Evolutionary conservation across 257 asterid genomes (phyloP), one percentile per base, ranked within the genome.

Genomic region (Fraxinus pennsylvanica): DNA sequence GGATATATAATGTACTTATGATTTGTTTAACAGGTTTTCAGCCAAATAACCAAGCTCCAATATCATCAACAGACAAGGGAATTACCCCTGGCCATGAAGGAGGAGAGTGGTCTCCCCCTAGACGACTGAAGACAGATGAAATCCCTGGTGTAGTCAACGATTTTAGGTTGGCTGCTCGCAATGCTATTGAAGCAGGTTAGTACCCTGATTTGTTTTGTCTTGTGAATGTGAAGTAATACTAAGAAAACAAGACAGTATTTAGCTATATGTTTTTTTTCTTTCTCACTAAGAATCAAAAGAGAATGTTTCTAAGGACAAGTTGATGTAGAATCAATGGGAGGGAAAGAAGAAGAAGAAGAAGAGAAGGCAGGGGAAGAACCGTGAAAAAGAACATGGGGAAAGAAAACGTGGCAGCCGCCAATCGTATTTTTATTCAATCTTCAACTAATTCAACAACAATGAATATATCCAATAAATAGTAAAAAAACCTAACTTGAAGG

Each of bases 41-140:
- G 75, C 89, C 89, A 5, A 81, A 82, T n/a, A 86, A 86, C 6
- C 78, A 76, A 78, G 74, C 86, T 79, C 88, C 91, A 0, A 35
- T 88, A 74, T 85, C 91, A 8, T 74, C 83, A 9, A 81, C 91
- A 3, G 82, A 82, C 33, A 88, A 78, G 77, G 80, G 73, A 35
- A 8, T 71, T 43, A 78, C 80, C 39, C 87, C 83, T 0, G 89
- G 85, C n/a, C 50, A 77, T 0, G 78, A 67, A 10, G 83, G 79
- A 19, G 81, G 25, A 22, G 63, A 79, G 1, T 85, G 77, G 74
- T 19, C 81, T 10, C 83, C 85, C 21, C 87, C 87, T 12, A 72
- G 83, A 52, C 83, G 81, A 29, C 83, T 84, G 9, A 52, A 39
- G 13, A 72, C 25, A 4, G 83, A 84, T 35, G 85, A 81, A 81